Evolutionary conservation across 768 basidiomycete species (phyloP), one percentile per base, ranked within the genome.

Genomic region (Mycena venus): DNA sequence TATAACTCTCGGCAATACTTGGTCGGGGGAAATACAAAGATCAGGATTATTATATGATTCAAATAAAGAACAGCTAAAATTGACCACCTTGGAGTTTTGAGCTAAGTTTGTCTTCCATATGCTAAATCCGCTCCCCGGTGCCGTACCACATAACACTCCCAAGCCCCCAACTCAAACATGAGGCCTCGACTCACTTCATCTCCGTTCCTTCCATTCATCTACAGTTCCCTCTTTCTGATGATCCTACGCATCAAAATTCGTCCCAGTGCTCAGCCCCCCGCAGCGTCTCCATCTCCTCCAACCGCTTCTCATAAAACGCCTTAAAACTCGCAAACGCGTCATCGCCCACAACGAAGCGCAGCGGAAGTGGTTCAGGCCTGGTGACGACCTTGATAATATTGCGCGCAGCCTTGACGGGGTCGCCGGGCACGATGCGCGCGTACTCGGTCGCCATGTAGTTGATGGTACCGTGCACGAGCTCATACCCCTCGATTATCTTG

Each of bases 371-470:
- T 10, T 44, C 53, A 17, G 53, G 27, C 51, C 12, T 67, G 34
- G 65, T 67, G 2, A 56, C 34, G 7, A 56, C 23, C 27, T 17
- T 19, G 38, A 67, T 58, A 21, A 67, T 56, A 2, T 58, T 67
- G 21, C 27, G 53, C 38, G 66, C 66, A 8, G 34, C 66, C 51
- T 67, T 67, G 17, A 27, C 66, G 27, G 66, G 66, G 53, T 67
- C 66, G 9, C 66, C 53, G 38, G 49, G 36, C 10, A 55, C 51
- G 12, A 2, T 23, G 5, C 36, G 9, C 12, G 51, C 14, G 29
- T 15, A 56, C 51, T 36, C 53, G 4, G 12, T 19, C 14, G 23
- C 17, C 23, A 67, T 25, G 25, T 27, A 67, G 15, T 29, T 34
- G 12, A 67, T 40, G 12, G 49, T 51, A 10, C 66, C 38, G 25